Conservation (phyloP, 768 basidiomycete genomes). For the Lactarius indigo region DNA sequence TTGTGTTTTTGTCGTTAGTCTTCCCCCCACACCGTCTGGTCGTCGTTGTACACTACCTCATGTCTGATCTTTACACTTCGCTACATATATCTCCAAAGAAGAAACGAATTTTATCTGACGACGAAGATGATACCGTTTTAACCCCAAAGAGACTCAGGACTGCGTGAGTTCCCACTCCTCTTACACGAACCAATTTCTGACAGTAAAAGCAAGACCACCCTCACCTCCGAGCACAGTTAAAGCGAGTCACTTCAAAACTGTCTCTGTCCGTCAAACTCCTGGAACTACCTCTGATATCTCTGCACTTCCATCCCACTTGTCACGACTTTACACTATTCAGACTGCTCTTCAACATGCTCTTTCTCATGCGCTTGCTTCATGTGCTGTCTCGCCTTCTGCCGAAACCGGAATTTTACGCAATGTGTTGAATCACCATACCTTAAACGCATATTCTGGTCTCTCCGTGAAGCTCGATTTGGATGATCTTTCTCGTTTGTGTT, state of each 20-base stretch:
- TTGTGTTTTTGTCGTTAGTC: not conserved
- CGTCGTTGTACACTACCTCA: conserved; percentile 24
- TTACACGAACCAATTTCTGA: not conserved
- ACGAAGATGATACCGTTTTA: conserved; percentile 48
- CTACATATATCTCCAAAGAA: conserved; percentile 67
- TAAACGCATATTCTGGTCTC: conserved; percentile 65
- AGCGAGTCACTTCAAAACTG: conserved; percentile 31
- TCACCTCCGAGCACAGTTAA: conserved; percentile 52
- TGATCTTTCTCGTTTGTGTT: conserved; percentile 74
- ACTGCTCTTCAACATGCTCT: conserved; percentile 76
- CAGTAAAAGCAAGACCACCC: conserved; percentile 43
- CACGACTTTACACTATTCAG: conserved; percentile 61
- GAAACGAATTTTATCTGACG: conserved; percentile 53
- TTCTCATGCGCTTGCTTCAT: conserved; percentile 81
- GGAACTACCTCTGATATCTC: conserved; percentile 27
- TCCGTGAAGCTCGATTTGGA: conserved; percentile 59
- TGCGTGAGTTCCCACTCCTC: conserved; percentile 38
- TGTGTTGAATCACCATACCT: conserved; percentile 73
- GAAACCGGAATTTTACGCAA: conserved; percentile 75
- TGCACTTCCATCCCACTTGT: conserved; percentile 53
- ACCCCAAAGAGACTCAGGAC: conserved; percentile 70
- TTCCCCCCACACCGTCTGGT: not conserved
- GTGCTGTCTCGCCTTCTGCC: conserved; percentile 69
- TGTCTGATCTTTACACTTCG: conserved; percentile 61
- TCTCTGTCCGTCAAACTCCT: conserved; percentile 21